Base-by-base conservation (phyloP, 768 basidiomycete genomes). In the Mrakia hoshinonis region DNA sequence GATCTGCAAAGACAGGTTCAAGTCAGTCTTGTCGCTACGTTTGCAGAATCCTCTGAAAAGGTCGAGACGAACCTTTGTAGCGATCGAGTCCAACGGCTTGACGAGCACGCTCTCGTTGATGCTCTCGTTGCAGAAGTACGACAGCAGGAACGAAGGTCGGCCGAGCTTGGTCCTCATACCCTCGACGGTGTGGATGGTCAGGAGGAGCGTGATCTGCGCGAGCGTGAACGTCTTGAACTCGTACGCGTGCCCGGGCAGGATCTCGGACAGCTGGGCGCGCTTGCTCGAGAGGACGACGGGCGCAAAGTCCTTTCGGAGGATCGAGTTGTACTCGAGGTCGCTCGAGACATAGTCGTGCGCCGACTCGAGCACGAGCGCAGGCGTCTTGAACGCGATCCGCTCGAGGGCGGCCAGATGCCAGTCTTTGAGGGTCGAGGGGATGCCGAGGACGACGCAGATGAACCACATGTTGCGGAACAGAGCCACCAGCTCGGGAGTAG, bases 391-490 rank as follows among this genome's bases (percentile, higher is more conserved):
- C 15, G 95, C 91, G 73, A 96, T 92, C 10, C 87, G 85, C 38
- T 84, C 83, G 22, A 96, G 82, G 1, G 90, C 88, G 38, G 89
- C 87, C 54, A 83, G 82, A 62, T 91, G 84, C 89, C 91, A 91
- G 54, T 87, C 85, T 12, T 73, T 68, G 48, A 76, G 31, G 67
- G 89, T 87, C 1, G 88, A 87, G 29, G 83, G 70, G 75, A 97
- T 89, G 26, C 88, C 85, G 76, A 95, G 92, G 20, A 95, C 84
- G 31, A 90, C 85, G 77, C 91, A 92, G 24, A 97, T 80, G 80
- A 94, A 92, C 95, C 95, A 99, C 80, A 93, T 83, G 76, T 91
- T 92, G 54, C 93, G 86, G 84, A 96, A 98, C 26, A 92, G 81
- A 5, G 86, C 82, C 13, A 89, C 86, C 15, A 91, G 77, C 9